Evolutionary conservation across 2,329 filamentous ascomycete genomes (phyloP).

Genomic region (Nemania abortiva): DNA sequence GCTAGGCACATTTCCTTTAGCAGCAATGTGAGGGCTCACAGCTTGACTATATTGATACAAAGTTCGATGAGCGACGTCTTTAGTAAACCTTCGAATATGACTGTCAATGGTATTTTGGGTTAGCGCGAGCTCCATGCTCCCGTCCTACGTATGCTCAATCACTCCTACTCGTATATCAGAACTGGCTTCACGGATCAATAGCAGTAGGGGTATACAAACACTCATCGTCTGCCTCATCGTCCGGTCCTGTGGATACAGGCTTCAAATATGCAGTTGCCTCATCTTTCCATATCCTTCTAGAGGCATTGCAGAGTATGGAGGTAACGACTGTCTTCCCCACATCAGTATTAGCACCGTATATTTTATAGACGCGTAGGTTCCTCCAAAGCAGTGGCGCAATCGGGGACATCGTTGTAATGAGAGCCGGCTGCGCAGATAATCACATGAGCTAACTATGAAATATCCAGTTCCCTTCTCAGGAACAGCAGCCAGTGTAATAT

Average conservation of each 20-base stretch:
- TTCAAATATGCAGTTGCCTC: slow-evolving; percentile 76
- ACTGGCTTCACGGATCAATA: not conserved
- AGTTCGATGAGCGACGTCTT: slow-evolving; percentile 62
- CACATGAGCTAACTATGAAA: not conserved
- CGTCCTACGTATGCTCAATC: not conserved
- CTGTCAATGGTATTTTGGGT: slow-evolving; percentile 54
- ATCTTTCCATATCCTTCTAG: slow-evolving; percentile 59
- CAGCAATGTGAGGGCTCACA: slow-evolving; percentile 83
- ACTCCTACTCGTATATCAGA: slow-evolving; percentile 22
- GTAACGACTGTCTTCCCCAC: slow-evolving; percentile 88
- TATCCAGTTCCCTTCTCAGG: not conserved
- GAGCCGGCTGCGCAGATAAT: too few relatives aligned
- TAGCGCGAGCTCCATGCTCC: not conserved
- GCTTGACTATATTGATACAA: slow-evolving; percentile 80
- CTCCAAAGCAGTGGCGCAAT: slow-evolving; percentile 75
- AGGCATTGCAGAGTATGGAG: slow-evolving; percentile 76
- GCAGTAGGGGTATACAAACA: slow-evolving; percentile 54
- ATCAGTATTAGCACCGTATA: slow-evolving; percentile 87
- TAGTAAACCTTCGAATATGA: slow-evolving; percentile 72
- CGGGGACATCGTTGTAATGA: slow-evolving; percentile 55
- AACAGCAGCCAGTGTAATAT: not conserved
- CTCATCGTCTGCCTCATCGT: slow-evolving; percentile 77
- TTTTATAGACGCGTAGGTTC: slow-evolving; percentile 75
- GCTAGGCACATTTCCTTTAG: slow-evolving; percentile 59
- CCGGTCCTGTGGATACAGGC: slow-evolving; percentile 82